Conservation (phyloP, 768 basidiomycete species). For the Hypholoma sublateritium region DNA sequence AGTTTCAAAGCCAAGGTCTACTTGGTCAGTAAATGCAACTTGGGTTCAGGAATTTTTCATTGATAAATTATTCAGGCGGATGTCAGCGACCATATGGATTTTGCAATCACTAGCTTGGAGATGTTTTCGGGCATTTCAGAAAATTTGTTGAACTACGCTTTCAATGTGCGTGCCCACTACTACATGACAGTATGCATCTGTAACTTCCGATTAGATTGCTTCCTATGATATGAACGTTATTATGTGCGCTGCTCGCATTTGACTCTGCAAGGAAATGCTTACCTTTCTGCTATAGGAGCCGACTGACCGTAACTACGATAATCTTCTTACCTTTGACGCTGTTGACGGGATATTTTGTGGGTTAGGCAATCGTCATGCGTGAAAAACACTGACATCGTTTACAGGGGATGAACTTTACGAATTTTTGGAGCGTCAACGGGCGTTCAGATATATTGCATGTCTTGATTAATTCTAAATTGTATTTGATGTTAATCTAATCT, state of each 20-base stretch:
- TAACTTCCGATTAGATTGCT: constrained; percentile 41
- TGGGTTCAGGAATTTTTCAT: background rate
- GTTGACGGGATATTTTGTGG: constrained; percentile 72
- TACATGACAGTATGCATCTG: background rate
- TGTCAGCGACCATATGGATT: constrained; percentile 73
- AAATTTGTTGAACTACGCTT: constrained; percentile 69
- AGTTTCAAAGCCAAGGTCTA: constrained; percentile 68
- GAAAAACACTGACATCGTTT: background rate
- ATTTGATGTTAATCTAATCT: background rate
- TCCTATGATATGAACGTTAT: constrained; percentile 68
- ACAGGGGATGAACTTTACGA: constrained; percentile 70
- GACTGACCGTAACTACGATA: constrained; percentile 66
- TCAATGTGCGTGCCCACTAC: constrained; percentile 48
- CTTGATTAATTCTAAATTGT: background rate
- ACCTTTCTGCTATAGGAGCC: constrained; percentile 41
- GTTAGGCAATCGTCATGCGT: constrained; percentile 15
- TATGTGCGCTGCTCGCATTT: constrained; percentile 41
- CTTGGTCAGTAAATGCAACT: constrained; percentile 38
- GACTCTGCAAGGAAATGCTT: background rate
- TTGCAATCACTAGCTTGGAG: constrained; percentile 61
- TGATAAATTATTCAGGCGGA: constrained; percentile 47
- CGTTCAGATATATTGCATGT: constrained; percentile 48
- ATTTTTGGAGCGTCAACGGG: constrained; percentile 47
- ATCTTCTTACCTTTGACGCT: constrained; percentile 71
- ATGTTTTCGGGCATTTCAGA: constrained; percentile 67